Percentiles rank a stretch among this genome's conserved stretches.
These are phyloP conservation scores for Epichloe elymi DNA, from an alignment of 2,329 filamentous ascomycete species.

Conservation along the genomic window DNA sequence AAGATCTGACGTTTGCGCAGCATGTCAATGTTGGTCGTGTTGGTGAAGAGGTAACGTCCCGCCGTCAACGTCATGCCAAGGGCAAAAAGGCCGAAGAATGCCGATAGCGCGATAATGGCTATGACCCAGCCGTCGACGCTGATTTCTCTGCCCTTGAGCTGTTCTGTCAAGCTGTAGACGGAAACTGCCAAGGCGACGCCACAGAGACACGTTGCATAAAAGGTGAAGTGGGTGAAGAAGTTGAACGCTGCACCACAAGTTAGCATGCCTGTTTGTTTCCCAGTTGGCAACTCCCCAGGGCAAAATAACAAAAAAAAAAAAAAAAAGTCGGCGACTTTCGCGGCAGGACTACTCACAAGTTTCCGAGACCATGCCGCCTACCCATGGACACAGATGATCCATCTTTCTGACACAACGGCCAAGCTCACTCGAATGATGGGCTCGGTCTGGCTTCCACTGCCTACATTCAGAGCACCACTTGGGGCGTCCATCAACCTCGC, in stretches of 20 bases:
- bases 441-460: constrained; percentile 78
- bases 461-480: constrained; percentile 75
- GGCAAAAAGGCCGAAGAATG: constrained; percentile 70
- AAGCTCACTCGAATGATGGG: constrained; percentile 76
- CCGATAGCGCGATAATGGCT: constrained; percentile 50
- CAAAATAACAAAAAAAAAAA: too few relatives aligned
- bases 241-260: constrained; percentile 51
- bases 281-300: background rate
- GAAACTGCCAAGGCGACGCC: constrained; percentile 48
- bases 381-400: constrained; percentile 95
- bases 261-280: background rate
- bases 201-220: constrained; percentile 59
- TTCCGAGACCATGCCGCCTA: constrained; percentile 85
- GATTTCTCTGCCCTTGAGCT: constrained; percentile 25
- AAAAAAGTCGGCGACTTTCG: too few relatives aligned
- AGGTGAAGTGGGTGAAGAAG: constrained; percentile 80
- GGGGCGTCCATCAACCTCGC: constrained; percentile 70
- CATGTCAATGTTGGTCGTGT: constrained; percentile 76
- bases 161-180: constrained; percentile 48
- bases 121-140: constrained; percentile 47
- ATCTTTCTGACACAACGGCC: constrained; percentile 75
- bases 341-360: constrained; percentile 40
- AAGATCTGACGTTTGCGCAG: constrained; percentile 51
- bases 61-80: constrained; percentile 65
- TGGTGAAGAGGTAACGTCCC: constrained; percentile 53